These are phyloP conservation scores for Dalbergia cultrata DNA, from an alignment of 306 rosid species.

Conservation along the genomic window DNA sequence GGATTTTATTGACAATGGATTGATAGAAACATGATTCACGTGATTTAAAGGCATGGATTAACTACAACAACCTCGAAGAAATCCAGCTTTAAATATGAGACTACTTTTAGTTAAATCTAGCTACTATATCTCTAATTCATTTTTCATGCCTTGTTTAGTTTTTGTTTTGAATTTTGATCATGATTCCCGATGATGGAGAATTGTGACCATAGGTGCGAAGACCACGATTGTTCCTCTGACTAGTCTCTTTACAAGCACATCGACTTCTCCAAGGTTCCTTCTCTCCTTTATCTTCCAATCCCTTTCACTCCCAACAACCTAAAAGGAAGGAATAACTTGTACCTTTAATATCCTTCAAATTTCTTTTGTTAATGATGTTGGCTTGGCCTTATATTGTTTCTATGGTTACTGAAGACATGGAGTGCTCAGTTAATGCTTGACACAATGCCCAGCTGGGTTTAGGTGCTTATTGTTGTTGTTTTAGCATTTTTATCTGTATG, in stretches of 20 bases:
- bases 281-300: background rate
- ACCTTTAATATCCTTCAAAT: too few relatives aligned
- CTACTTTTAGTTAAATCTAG: too few relatives aligned
- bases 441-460: background rate
- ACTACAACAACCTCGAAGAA: too few relatives aligned
- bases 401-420: background rate
- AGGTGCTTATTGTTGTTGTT: background rate
- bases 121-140: too few relatives aligned
- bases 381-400: background rate
- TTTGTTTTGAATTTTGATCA: too few relatives aligned
- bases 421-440: background rate
- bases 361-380: background rate
- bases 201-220: conserved; percentile 87
- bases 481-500: background rate
- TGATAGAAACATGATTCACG: too few relatives aligned
- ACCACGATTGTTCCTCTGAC: conserved; percentile 88
- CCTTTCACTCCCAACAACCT: background rate
- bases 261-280: conserved; percentile 80
- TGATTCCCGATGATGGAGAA: too few relatives aligned
- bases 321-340: background rate
- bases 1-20: too few relatives aligned
- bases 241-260: conserved; percentile 93
- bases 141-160: too few relatives aligned
- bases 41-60: too few relatives aligned
- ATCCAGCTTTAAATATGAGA: too few relatives aligned